Conservation (phyloP, 495 filamentous ascomycete genomes). For the Trichoderma orchidacearum region DNA sequence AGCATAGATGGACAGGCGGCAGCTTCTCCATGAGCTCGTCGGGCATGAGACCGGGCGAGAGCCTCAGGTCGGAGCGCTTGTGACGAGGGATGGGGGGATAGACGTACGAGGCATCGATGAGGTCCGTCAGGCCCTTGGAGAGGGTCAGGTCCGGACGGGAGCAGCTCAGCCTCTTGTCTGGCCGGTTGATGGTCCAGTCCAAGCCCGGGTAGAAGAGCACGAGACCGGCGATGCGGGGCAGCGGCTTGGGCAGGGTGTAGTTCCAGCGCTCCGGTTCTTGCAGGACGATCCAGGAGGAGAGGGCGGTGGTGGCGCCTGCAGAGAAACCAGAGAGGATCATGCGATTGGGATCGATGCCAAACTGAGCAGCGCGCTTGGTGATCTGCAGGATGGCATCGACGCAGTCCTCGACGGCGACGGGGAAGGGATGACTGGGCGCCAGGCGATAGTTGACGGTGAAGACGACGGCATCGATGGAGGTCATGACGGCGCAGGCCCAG, state of each 20-base stretch:
- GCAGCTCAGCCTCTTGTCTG: constrained; percentile 49
- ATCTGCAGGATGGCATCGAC: constrained; percentile 57
- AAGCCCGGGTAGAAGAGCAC: constrained; percentile 76
- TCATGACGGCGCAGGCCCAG: constrained; percentile 41
- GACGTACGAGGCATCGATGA: constrained; percentile 82
- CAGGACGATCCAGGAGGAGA: constrained; percentile 65
- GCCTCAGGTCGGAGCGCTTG: constrained; percentile 16
- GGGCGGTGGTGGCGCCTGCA: constrained; percentile 73
- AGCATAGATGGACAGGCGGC: constrained; percentile 34
- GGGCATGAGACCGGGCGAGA: constrained; percentile 24
- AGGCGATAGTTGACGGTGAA: constrained; percentile 64
- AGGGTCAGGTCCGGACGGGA: constrained; percentile 58
- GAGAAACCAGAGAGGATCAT: constrained; percentile 77
- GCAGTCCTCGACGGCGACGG: constrained; percentile 62
- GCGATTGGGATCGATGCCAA: constrained; percentile 21
- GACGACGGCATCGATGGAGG: constrained; percentile 45
- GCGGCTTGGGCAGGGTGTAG: constrained; percentile 8
- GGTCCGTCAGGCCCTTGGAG: constrained; percentile 56
- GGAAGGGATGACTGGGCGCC: constrained; percentile 68
- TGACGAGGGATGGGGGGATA: constrained; percentile 25
- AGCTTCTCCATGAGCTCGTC: constrained; percentile 25
- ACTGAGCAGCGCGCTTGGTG: constrained; percentile 40
- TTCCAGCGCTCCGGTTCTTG: background rate
- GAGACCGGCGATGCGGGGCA: constrained; percentile 21
- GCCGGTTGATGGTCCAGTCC: constrained; percentile 67